Evolutionary conservation across 2,329 filamentous ascomycete genomes (phyloP).

Genomic region (Colletotrichum kahawae): DNA sequence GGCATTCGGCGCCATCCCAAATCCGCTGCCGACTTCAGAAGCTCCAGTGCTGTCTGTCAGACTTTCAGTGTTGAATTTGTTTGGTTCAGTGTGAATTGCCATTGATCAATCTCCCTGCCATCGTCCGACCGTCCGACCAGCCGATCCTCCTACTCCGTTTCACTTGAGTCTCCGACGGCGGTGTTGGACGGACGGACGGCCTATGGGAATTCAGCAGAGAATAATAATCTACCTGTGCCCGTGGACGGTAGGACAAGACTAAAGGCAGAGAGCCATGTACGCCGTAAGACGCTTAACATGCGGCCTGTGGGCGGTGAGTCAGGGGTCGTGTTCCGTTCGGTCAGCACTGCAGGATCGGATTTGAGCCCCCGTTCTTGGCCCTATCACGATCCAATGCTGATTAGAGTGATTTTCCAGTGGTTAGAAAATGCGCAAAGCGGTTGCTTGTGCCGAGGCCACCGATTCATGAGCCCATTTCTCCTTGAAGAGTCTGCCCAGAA

Average conservation of each 20-base stretch:
- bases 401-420: neutral
- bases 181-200: neutral
- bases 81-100: neutral
- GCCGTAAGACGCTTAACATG: neutral
- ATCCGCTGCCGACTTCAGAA: slow-evolving; percentile 4
- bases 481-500: neutral
- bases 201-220: neutral
- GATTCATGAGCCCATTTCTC: neutral
- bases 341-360: neutral
- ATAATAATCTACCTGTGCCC: neutral
- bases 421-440: neutral
- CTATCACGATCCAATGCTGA: neutral
- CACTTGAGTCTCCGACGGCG: neutral
- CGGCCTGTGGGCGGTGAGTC: neutral
- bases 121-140: neutral
- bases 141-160: neutral
- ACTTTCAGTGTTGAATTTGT: neutral
- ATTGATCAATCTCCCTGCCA: neutral
- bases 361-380: neutral
- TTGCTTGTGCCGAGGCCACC: neutral
- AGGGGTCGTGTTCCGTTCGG: neutral
- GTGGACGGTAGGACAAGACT: neutral
- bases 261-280: neutral
- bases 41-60: neutral
- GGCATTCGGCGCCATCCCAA: slow-evolving; percentile 13